phyloP scores from a whole-genome alignment of 1,284 basidiomycete species.

The Leccinum solheimii region DNA sequence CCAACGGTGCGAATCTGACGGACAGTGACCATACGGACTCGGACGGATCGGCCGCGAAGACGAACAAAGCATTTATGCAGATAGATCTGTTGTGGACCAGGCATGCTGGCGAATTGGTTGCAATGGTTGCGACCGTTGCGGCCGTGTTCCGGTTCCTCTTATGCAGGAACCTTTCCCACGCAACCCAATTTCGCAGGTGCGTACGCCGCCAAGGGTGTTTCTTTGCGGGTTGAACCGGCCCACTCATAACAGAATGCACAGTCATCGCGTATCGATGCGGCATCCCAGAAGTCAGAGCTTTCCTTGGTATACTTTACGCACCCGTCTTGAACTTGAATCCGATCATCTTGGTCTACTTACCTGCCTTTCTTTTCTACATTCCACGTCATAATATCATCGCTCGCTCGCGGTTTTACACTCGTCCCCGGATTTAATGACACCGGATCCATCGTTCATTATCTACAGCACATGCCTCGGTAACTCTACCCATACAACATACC shows the following conservation, averaged over 20 bases:
- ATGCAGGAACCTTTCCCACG: neutral
- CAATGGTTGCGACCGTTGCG: neutral
- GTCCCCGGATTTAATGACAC: neutral
- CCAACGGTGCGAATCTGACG: constrained; percentile 68
- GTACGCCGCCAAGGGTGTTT: neutral
- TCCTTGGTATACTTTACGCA: neutral
- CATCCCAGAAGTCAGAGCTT: neutral
- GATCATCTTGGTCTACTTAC: neutral
- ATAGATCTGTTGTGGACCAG: neutral
- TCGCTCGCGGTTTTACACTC: neutral
- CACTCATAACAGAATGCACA: neutral
- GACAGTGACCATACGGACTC: constrained; percentile 32
- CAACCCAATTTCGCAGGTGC: neutral
- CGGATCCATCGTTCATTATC: neutral
- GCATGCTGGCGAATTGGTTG: neutral
- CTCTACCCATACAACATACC: neutral
- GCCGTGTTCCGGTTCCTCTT: neutral
- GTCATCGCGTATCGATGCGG: neutral
- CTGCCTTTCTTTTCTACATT: no score
- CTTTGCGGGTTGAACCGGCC: neutral
- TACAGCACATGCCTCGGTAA: neutral
- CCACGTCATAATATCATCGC: neutral
- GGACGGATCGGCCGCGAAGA: constrained; percentile 41
- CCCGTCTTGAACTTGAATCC: neutral
- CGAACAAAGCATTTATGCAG: constrained; percentile 43